Base-by-base conservation (phyloP, 2,329 filamentous ascomycete genomes). In the Ophiocordyceps camponoti-rufipedis region DNA sequence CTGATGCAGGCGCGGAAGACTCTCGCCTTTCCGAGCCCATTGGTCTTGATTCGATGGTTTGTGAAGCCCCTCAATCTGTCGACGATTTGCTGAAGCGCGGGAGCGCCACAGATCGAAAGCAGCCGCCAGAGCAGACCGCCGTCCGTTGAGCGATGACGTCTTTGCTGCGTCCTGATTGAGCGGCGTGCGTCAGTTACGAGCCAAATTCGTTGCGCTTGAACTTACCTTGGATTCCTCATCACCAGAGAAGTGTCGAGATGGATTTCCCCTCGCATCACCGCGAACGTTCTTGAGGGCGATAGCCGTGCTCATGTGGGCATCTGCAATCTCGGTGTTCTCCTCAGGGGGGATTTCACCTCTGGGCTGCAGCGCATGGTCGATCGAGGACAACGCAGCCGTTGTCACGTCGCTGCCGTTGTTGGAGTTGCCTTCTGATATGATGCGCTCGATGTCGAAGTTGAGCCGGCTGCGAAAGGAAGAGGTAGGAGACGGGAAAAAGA, bases 91-190 rank as follows among this genome's bases (percentile, higher is more conserved):
- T 5, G 42, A 42, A 6, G 44, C 41, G 18, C 44, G 23, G n/a
- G 23, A 48, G 23, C 50, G 52, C 53, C 55, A 54, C 18, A 47
- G 48, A 28, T 54, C 52, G 18, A 55, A 29, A 7, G 45, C 49
- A 12, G 48, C 44, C 4, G 51, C 42, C 28, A 55, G 41, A 19
- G 45, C 39, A 38, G 47, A 39, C 18, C 44, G 47, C 23, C 47
- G 44, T 23, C 33, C 19, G 5, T 38, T 31, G 3, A 38, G 19
- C 9, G 16, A 12, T 29, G 43, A n/a, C 4, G 5, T 29, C 18
- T 40, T 23, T 23, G 3, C 19, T 13, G 16, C 33, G 9, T 16
- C 14, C 33, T 45, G 14, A 39, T n/a, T 16, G 5, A 2, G 16
- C 8, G 7, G 14, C 1, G 10, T 9, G 18, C 13, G 35, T 39